Evolutionary conservation across 1,284 basidiomycete genomes (phyloP).

Genomic region (Cutaneotrichosporon dermatis): DNA sequence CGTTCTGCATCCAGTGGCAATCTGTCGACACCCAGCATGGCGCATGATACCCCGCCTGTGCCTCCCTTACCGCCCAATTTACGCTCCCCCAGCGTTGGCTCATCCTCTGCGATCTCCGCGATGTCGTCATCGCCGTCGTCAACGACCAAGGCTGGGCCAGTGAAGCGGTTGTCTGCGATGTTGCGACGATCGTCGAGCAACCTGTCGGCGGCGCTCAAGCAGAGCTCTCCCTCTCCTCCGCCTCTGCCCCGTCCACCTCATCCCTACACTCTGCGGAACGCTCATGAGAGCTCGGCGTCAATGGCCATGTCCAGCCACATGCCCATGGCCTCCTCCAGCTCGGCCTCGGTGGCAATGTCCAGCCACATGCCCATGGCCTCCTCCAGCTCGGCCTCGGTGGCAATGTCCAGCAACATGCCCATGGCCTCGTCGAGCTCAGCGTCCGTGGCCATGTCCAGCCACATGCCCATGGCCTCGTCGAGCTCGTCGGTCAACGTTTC

Average conservation of each 20-base stretch:
- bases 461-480: too few species aligned
- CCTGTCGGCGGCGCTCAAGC: conserved; percentile 13
- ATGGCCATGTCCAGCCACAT: neutral
- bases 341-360: too few species aligned
- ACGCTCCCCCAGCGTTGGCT: conserved; percentile 26
- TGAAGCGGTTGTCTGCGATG: conserved; percentile 16
- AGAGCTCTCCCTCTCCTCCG: neutral
- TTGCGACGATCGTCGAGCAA: conserved; percentile 35
- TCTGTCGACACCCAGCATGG: neutral
- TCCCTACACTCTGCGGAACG: neutral
- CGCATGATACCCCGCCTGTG: conserved; percentile 24
- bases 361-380: neutral
- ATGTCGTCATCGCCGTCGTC: conserved; percentile 7
- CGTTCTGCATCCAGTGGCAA: conserved; percentile 27
- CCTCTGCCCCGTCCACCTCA: neutral
- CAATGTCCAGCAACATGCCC: too few species aligned
- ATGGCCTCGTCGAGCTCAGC: too few species aligned
- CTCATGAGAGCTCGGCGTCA: neutral
- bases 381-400: too few species aligned
- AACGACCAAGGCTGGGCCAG: conserved; percentile 12
- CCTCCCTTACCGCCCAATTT: conserved; percentile 35
- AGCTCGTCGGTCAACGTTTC: neutral
- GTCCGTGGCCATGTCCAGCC: too few species aligned
- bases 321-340: too few species aligned
- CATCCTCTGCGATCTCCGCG: conserved; percentile 6